Conservation (phyloP, 75 land plant genomes). For the Cunninghamia lanceolata region DNA sequence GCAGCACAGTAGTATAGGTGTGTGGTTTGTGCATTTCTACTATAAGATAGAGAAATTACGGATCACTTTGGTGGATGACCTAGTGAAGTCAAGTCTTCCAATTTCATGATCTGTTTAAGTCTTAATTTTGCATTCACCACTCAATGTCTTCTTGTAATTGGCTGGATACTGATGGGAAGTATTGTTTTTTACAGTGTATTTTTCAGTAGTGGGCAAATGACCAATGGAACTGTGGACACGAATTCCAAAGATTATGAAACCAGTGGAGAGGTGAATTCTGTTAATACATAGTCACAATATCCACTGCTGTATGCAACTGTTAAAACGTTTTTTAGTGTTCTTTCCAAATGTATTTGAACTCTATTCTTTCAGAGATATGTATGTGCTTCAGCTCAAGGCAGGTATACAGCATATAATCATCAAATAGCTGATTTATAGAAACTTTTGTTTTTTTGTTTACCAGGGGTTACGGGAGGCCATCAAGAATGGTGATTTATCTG, state of each 20-base stretch:
- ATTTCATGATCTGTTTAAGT: not conserved
- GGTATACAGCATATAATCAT: not conserved
- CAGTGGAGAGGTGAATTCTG: conserved; percentile 72
- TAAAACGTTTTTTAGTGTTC: not conserved
- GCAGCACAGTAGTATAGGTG: too few species aligned
- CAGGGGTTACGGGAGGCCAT: conserved; percentile 94
- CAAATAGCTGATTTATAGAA: not conserved
- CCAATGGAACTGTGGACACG: conserved; percentile 24
- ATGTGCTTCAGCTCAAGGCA: not conserved
- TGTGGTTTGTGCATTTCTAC: too few species aligned
- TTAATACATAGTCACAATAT: not conserved
- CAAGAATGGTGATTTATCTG: conserved; percentile 70
- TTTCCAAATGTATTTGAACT: not conserved
- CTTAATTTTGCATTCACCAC: not conserved
- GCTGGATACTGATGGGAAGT: not conserved
- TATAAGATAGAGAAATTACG: too few species aligned
- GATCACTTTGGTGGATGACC: not conserved
- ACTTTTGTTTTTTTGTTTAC: not conserved
- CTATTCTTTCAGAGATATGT: not conserved
- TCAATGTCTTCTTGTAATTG: not conserved
- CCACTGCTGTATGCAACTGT: not conserved
- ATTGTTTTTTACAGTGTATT: conserved; percentile 48
- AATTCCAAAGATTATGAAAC: conserved; percentile 54
- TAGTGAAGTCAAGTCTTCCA: not conserved
- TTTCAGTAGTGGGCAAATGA: conserved; percentile 43